These are phyloP conservation scores for Lachnellula hyalina DNA, from an alignment of 2,329 filamentous ascomycete species.

Conservation along the genomic window DNA sequence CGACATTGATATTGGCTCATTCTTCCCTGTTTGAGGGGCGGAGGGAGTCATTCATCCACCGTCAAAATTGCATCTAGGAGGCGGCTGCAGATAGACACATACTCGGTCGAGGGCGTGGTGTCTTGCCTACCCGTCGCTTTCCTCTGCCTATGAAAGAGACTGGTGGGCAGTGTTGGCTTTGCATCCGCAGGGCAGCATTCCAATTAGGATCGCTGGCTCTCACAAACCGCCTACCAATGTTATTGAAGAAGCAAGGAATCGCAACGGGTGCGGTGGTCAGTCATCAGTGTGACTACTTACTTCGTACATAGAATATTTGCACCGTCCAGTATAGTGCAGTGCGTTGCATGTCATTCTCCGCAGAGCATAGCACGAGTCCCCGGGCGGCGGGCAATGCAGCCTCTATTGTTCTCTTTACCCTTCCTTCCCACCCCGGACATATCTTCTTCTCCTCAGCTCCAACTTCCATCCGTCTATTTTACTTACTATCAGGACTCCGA, in stretches of 20 bases:
- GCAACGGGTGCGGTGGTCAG: background rate
- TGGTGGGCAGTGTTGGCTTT: constrained; percentile 8
- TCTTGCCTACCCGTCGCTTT: constrained; percentile 6
- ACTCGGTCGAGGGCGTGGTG: constrained; percentile 7
- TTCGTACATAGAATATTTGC: too few species aligned
- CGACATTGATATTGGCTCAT: background rate
- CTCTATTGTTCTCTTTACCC: background rate
- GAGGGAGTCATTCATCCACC: constrained; percentile 10
- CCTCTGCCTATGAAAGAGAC: constrained; percentile 7
- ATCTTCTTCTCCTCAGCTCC: constrained; percentile 4
- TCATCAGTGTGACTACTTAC: constrained; percentile 1
- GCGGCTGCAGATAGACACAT: constrained; percentile 1
- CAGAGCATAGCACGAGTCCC: background rate
- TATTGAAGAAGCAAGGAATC: constrained; percentile 3
- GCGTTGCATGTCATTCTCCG: too few species aligned
- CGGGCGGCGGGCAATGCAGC: background rate
- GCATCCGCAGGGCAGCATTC: constrained; percentile 6
- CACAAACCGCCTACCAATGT: constrained; percentile 1
- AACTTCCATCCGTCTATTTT: constrained; percentile 2
- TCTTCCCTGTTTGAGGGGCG: constrained; percentile 4
- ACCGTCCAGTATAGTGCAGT: too few species aligned
- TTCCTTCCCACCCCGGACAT: background rate
- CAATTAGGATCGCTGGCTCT: background rate
- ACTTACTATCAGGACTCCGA: constrained; percentile 1
- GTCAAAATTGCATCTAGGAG: constrained; percentile 4